Conservation (phyloP, 768 basidiomycete genomes). For the Tricholomella constricta region DNA sequence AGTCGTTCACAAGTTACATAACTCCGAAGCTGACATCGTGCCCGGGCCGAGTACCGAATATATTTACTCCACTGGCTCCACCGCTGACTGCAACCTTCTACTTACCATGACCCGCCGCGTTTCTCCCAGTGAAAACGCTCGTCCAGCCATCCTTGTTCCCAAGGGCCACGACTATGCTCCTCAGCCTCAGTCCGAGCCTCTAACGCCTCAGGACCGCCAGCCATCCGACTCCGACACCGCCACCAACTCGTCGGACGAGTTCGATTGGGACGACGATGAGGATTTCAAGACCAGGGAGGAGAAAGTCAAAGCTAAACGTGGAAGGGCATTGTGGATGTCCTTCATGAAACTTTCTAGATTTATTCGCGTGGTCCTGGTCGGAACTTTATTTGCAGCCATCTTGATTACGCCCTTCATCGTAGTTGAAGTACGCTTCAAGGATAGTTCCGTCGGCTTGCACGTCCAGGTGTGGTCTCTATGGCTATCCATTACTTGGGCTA, state of each 20-base stretch:
- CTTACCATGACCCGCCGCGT: constrained; percentile 8
- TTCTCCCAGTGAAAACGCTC: constrained; percentile 5
- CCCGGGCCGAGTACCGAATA: too few species aligned
- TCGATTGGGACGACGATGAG: constrained; percentile 74
- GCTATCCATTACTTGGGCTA: constrained; percentile 68
- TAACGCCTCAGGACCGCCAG: constrained; percentile 18
- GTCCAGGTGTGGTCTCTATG: constrained; percentile 69
- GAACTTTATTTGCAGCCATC: constrained; percentile 59
- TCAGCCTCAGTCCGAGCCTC: constrained; percentile 1
- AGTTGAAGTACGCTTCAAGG: constrained; percentile 61
- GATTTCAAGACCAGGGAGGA: constrained; percentile 33
- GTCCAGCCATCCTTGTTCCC: not conserved
- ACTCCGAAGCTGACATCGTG: too few species aligned
- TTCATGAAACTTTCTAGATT: constrained; percentile 69
- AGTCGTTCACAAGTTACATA: too few species aligned
- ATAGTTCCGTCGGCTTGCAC: constrained; percentile 49
- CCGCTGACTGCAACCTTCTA: not conserved
- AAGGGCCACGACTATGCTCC: constrained; percentile 27
- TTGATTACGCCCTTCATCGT: constrained; percentile 72
- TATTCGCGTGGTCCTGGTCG: constrained; percentile 60
- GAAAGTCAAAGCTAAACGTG: constrained; percentile 55
- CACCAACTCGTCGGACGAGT: constrained; percentile 68
- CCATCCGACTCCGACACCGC: constrained; percentile 45
- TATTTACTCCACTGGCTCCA: constrained; percentile 11
- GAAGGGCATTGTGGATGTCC: constrained; percentile 59